Evolutionary conservation across 2,329 filamentous ascomycete species (phyloP).

Genomic region (Venturia oleaginea): DNA sequence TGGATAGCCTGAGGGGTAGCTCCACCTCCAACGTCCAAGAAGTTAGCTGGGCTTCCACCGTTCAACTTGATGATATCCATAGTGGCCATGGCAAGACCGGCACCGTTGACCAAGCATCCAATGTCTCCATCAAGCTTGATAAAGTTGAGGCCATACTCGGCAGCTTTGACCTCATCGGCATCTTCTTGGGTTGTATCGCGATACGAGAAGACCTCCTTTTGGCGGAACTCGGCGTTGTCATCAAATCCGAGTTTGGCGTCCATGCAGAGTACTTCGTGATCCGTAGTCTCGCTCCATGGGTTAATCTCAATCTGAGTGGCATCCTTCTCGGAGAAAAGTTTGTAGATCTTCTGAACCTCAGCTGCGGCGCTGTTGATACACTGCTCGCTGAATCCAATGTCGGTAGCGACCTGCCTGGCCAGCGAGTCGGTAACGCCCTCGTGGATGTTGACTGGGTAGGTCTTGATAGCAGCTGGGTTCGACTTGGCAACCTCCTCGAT

Average conservation of each 20-base stretch:
- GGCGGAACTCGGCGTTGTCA: conserved; percentile 97
- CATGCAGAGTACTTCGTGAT: conserved; percentile 98
- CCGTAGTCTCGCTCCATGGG: conserved; percentile 93
- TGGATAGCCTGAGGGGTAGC: conserved; percentile 94
- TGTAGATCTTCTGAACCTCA: conserved; percentile 98
- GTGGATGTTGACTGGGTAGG: conserved; percentile 89
- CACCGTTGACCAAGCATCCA: conserved; percentile 97
- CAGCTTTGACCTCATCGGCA: conserved; percentile 92
- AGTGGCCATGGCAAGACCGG: conserved; percentile 98
- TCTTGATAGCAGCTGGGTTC: conserved; percentile 89
- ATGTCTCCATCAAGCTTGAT: conserved; percentile 99
- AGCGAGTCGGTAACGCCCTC: conserved; percentile 92
- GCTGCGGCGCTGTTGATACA: conserved; percentile 92
- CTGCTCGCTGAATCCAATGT: conserved; percentile 96
- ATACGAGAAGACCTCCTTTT: conserved; percentile 92
- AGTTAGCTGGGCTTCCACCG: conserved; percentile 92
- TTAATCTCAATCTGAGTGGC: conserved; percentile 99
- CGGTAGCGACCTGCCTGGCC: conserved; percentile 75
- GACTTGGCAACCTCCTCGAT: conserved; percentile 99
- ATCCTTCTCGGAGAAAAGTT: conserved; percentile 97
- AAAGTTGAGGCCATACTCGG: conserved; percentile 92
- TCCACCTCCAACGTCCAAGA: conserved; percentile 96
- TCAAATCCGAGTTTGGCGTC: conserved; percentile 98
- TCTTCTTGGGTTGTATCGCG: conserved; percentile 95
- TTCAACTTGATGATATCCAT: conserved; percentile 99